A percentile compares a stretch with the other conserved stretches of the same genome.
phyloP scores from a whole-genome alignment of 768 basidiomycete genomes.

The Leccinum sublutescens region DNA sequence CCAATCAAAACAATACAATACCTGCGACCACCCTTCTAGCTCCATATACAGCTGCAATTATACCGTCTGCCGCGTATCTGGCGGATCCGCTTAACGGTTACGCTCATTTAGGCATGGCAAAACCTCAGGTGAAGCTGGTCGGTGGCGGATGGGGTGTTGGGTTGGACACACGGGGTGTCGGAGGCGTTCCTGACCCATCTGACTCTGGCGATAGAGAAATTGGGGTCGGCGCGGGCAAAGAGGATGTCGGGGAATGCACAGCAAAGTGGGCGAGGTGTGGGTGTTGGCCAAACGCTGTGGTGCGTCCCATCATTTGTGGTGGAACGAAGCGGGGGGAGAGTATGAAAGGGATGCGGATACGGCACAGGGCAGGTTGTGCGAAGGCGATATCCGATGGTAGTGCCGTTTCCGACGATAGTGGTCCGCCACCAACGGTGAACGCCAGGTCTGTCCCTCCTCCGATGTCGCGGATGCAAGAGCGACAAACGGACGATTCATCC shows the following conservation, averaged over 20 bases:
- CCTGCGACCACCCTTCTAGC: slow-evolving; percentile 56
- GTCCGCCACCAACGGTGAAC: slow-evolving; percentile 9
- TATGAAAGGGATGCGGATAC: slow-evolving; percentile 19
- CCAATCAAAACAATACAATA: slow-evolving; percentile 55
- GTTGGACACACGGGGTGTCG: slow-evolving; percentile 74
- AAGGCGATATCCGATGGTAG: slow-evolving; percentile 5
- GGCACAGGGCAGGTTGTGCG: slow-evolving; percentile 19
- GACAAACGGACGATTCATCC: slow-evolving; percentile 13
- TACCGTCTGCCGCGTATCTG: slow-evolving; percentile 67
- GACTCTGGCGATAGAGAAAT: slow-evolving; percentile 20
- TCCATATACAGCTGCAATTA: slow-evolving; percentile 61
- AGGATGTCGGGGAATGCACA: slow-evolving; percentile 41
- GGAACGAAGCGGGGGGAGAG: slow-evolving; percentile 18
- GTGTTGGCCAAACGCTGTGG: slow-evolving; percentile 50
- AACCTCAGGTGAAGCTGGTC: slow-evolving; percentile 77
- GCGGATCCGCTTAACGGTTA: slow-evolving; percentile 86
- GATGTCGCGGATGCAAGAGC: slow-evolving; percentile 7
- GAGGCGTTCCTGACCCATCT: slow-evolving; percentile 38
- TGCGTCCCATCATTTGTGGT: slow-evolving; percentile 42
- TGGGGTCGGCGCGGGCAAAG: slow-evolving; percentile 16
- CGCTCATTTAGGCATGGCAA: slow-evolving; percentile 76
- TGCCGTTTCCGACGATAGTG: neutral
- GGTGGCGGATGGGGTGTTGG: slow-evolving; percentile 76
- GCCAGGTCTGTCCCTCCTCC: slow-evolving; percentile 11
- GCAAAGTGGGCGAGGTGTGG: slow-evolving; percentile 57